Conservation (phyloP, 768 basidiomycete genomes). For the Tylopilus intermedius region DNA sequence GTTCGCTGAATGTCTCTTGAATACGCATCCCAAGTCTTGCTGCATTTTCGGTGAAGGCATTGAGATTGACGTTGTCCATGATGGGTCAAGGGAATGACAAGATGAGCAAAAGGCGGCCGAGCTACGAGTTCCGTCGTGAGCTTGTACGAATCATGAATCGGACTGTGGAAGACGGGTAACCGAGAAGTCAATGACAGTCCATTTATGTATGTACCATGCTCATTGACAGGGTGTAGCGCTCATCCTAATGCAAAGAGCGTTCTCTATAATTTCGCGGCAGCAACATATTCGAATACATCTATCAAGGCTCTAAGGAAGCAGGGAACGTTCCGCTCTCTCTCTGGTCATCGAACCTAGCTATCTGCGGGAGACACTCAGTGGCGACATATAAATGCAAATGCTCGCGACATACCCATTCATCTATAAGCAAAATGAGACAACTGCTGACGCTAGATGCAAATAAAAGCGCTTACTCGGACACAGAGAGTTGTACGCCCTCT, state of each 20-base stretch:
- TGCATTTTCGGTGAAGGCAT: constrained; percentile 70
- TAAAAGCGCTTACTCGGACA: constrained; percentile 80
- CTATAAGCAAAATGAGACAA: constrained; percentile 36
- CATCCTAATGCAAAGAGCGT: neutral
- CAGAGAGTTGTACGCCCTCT: constrained; percentile 89
- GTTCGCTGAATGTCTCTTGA: constrained; percentile 79
- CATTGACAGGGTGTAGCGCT: too few relatives aligned
- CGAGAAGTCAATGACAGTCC: neutral
- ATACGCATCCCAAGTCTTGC: constrained; percentile 76
- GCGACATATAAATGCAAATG: neutral
- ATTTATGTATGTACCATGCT: neutral
- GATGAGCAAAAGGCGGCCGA: neutral
- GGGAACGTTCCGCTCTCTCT: constrained; percentile 91
- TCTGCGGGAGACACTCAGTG: constrained; percentile 39
- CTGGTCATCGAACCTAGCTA: constrained; percentile 89
- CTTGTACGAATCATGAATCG: constrained; percentile 5
- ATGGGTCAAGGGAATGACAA: constrained; percentile 4
- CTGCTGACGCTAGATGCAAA: neutral
- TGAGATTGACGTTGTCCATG: constrained; percentile 34
- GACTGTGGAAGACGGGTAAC: neutral
- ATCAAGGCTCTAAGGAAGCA: constrained; percentile 77
- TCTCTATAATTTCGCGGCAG: constrained; percentile 12
- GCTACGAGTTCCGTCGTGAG: constrained; percentile 1
- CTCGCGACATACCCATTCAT: constrained; percentile 75
- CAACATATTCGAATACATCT: constrained; percentile 6